Evolutionary conservation across 2,329 filamentous ascomycete genomes (phyloP).

Genomic region (Xylariaceae sp.): DNA sequence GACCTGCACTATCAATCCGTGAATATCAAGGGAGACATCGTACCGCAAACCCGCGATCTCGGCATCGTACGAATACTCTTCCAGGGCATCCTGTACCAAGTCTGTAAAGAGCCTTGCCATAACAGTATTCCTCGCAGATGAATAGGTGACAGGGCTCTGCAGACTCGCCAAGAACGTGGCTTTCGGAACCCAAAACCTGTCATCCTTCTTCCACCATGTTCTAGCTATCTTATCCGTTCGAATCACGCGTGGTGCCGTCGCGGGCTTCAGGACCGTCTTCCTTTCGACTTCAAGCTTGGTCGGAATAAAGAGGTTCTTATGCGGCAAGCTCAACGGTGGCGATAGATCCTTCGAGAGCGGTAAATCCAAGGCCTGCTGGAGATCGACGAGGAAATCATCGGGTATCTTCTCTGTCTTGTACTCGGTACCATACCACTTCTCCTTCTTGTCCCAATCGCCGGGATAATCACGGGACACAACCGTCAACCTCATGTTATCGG

Average conservation of each 20-base stretch:
- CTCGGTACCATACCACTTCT: conserved; percentile 98
- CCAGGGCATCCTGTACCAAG: conserved; percentile 79
- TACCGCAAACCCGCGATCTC: conserved; percentile 88
- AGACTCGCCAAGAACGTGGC: conserved; percentile 79
- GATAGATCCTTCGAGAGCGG: conserved; percentile 54
- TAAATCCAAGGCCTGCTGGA: conserved; percentile 59
- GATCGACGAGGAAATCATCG: conserved; percentile 63
- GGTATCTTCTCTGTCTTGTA: conserved; percentile 81
- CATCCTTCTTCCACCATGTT: conserved; percentile 98
- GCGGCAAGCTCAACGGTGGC: conserved; percentile 73
- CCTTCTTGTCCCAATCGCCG: conserved; percentile 77
- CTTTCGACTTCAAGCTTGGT: conserved; percentile 91
- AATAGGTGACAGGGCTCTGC: conserved; percentile 71
- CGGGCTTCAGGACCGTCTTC: conserved; percentile 74
- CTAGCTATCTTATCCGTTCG: conserved; percentile 75
- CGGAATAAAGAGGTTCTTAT: conserved; percentile 93
- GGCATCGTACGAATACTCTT: conserved; percentile 93
- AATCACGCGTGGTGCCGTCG: conserved; percentile 71
- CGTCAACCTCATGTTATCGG: conserved; percentile 84
- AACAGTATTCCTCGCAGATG: conserved; percentile 71
- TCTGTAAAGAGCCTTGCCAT: conserved; percentile 78
- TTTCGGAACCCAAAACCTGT: conserved; percentile 97
- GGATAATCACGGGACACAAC: conserved; percentile 80
- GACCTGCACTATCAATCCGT: conserved; percentile 72
- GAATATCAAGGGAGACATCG: conserved; percentile 63